A percentile compares a stretch with the other conserved stretches of the same genome.
Evolutionary conservation across 257 asterid genomes (phyloP).

Genomic region (Nicotiana tomentosiformis): DNA sequence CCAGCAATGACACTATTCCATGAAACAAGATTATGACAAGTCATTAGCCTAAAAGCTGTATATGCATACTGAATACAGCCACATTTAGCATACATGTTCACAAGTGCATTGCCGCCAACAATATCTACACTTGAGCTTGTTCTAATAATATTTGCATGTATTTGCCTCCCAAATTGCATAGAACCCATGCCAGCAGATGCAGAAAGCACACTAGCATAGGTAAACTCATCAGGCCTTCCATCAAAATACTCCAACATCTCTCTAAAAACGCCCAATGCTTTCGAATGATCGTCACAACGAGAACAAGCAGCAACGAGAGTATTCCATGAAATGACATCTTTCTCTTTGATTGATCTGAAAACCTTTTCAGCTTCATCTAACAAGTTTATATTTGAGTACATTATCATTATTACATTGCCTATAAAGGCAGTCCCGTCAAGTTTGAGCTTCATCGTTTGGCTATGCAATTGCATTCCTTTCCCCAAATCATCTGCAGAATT

Average conservation of each 20-base stretch:
- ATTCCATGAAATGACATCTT: slow-evolving; percentile 68
- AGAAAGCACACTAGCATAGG: slow-evolving; percentile 56
- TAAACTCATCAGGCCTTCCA: slow-evolving; percentile 43
- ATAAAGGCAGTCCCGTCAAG: slow-evolving; percentile 43
- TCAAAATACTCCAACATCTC: slow-evolving; percentile 37
- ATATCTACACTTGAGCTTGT: slow-evolving; percentile 37
- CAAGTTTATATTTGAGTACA: slow-evolving; percentile 46
- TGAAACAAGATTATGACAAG: slow-evolving; percentile 43
- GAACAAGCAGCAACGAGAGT: slow-evolving; percentile 46
- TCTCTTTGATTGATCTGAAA: slow-evolving; percentile 40
- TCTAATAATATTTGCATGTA: slow-evolving; percentile 51
- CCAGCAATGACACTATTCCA: slow-evolving; percentile 72
- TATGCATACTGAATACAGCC: slow-evolving; percentile 36
- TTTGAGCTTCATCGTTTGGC: slow-evolving; percentile 50
- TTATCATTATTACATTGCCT: slow-evolving; percentile 47
- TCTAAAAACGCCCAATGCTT: slow-evolving; percentile 43
- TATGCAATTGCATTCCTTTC: slow-evolving; percentile 47
- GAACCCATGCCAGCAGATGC: slow-evolving; percentile 57
- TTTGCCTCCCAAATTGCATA: slow-evolving; percentile 47
- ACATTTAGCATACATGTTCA: slow-evolving; percentile 77
- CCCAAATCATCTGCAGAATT: slow-evolving; percentile 26
- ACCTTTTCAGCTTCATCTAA: slow-evolving; percentile 40
- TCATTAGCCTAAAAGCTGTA: slow-evolving; percentile 41
- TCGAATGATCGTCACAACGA: slow-evolving; percentile 40
- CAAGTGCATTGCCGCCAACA: slow-evolving; percentile 53